Evolutionary conservation across 179 eudicot genomes (phyloP).

Genomic region (Spergularia azorica): DNA sequence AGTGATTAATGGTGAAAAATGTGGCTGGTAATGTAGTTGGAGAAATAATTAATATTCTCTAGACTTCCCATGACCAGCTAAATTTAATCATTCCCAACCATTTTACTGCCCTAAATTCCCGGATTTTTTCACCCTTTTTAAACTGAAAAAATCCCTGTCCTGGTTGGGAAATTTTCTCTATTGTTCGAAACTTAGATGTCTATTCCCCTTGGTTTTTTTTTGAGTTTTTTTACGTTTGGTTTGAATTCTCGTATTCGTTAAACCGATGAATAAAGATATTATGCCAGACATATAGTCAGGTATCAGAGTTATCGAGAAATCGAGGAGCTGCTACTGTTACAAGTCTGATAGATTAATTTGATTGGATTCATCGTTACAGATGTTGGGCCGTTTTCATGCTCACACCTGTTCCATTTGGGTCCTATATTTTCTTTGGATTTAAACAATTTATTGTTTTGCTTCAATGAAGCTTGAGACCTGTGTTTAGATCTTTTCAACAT

Average conservation of each 20-base stretch:
- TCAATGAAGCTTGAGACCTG: too few species aligned
- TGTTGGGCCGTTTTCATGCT: constrained; percentile 30
- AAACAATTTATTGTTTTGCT: too few species aligned
- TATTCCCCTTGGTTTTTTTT: not conserved
- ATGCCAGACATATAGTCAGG: constrained; percentile 31
- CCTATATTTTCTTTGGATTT: constrained; percentile 14
- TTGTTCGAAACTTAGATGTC: too few species aligned
- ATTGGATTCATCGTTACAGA: constrained; percentile 36
- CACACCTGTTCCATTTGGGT: constrained; percentile 37
- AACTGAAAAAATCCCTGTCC: constrained; percentile 10
- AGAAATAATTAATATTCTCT: constrained; percentile 4
- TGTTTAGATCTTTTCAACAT: too few species aligned
- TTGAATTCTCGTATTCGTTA: not conserved
- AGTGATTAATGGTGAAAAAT: not conserved
- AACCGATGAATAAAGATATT: too few species aligned
- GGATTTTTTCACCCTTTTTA: not conserved
- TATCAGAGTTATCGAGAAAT: constrained; percentile 26
- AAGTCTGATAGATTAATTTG: constrained; percentile 23
- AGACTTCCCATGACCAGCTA: constrained; percentile 25
- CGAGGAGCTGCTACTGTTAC: constrained; percentile 36
- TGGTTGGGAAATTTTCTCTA: constrained; percentile 13
- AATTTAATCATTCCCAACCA: constrained; percentile 10
- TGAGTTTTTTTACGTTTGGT: not conserved
- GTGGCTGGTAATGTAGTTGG: constrained; percentile 23
- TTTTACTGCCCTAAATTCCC: not conserved